phyloP scores from a whole-genome alignment of 1,284 basidiomycete genomes.

The Apiotrichum sp. region DNA sequence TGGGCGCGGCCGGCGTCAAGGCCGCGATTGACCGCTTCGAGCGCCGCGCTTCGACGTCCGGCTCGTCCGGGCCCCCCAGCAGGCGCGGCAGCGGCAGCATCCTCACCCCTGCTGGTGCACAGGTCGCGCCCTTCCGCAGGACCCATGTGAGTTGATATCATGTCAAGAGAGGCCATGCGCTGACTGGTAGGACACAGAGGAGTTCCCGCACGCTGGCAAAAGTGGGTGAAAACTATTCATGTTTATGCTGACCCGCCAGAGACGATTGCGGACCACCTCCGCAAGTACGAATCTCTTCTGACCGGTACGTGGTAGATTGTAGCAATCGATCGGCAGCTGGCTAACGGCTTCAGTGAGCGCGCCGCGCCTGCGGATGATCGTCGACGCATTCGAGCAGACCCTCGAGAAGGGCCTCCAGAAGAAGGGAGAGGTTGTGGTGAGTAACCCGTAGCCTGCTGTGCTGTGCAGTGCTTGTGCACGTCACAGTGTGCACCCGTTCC shows the following conservation, averaged over 20 bases:
- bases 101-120: slow-evolving; percentile 63
- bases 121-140: slow-evolving; percentile 61
- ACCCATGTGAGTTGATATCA: slow-evolving; percentile 32
- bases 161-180: neutral
- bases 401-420: slow-evolving; percentile 82
- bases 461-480: no score
- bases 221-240: slow-evolving; percentile 22
- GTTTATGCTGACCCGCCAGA: slow-evolving; percentile 22
- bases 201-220: slow-evolving; percentile 47
- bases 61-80: slow-evolving; percentile 14
- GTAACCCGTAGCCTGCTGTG: slow-evolving; percentile 42
- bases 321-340: neutral
- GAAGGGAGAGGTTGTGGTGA: slow-evolving; percentile 76
- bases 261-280: slow-evolving; percentile 75
- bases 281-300: slow-evolving; percentile 76
- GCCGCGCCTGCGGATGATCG: slow-evolving; percentile 94
- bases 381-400: slow-evolving; percentile 88
- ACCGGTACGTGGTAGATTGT: slow-evolving; percentile 43
- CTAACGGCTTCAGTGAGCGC: slow-evolving; percentile 62
- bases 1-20: slow-evolving; percentile 33
- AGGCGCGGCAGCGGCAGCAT: slow-evolving; percentile 54
- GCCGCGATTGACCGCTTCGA: slow-evolving; percentile 5
- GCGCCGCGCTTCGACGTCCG: neutral
- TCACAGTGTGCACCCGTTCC: no score
- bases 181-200: slow-evolving; percentile 36